Evolutionary conservation across 2,329 filamentous ascomycete genomes (phyloP).

Genomic region (Cadophora luteo-olivacea): DNA sequence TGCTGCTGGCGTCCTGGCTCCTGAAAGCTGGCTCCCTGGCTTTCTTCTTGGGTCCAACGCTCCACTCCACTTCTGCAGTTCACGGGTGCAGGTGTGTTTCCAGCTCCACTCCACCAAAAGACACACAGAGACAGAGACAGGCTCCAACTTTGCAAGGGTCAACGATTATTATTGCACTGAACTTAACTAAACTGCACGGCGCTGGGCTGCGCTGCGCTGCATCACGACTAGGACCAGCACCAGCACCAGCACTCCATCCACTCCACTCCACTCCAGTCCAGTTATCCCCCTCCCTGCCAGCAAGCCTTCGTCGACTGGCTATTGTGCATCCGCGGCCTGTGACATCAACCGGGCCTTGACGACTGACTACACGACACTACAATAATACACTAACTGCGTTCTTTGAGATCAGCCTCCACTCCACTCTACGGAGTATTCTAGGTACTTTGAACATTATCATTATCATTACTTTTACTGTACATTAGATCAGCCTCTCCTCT

Average conservation of each 20-base stretch:
- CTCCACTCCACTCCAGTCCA: not conserved
- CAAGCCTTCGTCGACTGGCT: slow-evolving; percentile 17
- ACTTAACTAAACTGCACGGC: not conserved
- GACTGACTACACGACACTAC: slow-evolving; percentile 16
- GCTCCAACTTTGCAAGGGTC: not conserved
- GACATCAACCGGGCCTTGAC: slow-evolving; percentile 42
- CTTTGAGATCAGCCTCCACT: slow-evolving; percentile 45
- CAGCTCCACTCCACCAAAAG: slow-evolving; percentile 6
- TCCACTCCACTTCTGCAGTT: slow-evolving; percentile 4
- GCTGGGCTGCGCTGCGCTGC: not conserved
- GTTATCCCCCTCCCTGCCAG: not conserved
- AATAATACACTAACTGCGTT: slow-evolving; percentile 27
- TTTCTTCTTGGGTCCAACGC: not conserved
- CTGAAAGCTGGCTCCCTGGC: not conserved
- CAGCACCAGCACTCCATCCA: not conserved
- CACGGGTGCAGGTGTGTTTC: not conserved
- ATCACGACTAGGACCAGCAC: not conserved
- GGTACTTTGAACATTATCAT: slow-evolving; percentile 26
- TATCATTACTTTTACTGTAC: slow-evolving; percentile 20
- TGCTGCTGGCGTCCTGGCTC: not conserved
- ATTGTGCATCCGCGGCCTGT: slow-evolving; percentile 36
- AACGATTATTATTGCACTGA: too few species aligned
- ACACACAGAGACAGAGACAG: not conserved
- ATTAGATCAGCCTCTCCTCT: slow-evolving; percentile 21
- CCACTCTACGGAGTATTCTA: not conserved